Conservation (phyloP, 371 early-diverging fungal species). For the Umbelopsis sp. region DNA sequence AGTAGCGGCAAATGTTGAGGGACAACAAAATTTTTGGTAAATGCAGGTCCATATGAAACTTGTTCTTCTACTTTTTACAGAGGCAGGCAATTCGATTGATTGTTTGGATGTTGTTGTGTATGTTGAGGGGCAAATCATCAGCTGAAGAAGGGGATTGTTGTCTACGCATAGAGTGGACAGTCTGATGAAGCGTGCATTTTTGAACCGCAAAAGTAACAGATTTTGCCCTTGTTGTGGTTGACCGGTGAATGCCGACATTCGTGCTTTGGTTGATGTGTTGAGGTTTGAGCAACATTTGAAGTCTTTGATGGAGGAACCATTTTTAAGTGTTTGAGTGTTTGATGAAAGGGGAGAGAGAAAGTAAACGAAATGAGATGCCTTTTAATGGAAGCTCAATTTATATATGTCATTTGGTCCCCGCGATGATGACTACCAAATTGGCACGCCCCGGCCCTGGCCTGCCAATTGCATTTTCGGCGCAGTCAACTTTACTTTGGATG, state of each 20-base stretch:
- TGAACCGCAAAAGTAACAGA: conserved; percentile 55
- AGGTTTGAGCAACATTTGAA: neutral
- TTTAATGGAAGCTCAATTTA: conserved; percentile 18
- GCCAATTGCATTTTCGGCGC: conserved; percentile 15
- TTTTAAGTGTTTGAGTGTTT: neutral
- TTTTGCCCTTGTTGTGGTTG: conserved; percentile 13
- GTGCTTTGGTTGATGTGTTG: neutral
- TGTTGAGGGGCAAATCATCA: too few species aligned
- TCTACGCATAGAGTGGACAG: conserved; percentile 51
- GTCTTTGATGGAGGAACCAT: conserved; percentile 6
- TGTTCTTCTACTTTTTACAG: too few species aligned
- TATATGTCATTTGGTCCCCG: conserved; percentile 18
- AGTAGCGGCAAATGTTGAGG: too few species aligned
- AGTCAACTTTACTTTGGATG: neutral
- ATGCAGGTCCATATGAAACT: too few species aligned
- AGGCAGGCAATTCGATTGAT: too few species aligned
- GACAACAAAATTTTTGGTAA: too few species aligned
- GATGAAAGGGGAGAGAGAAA: conserved; percentile 2
- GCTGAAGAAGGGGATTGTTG: neutral
- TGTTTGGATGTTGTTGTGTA: too few species aligned
- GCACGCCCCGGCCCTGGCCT: conserved; percentile 14
- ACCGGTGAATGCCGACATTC: neutral
- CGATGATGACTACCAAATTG: conserved; percentile 19
- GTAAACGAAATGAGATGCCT: neutral
- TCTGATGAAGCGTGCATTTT: conserved; percentile 50